phyloP scores from a whole-genome alignment of 805 yeast genomes.

The Saturnispora dispora region DNA sequence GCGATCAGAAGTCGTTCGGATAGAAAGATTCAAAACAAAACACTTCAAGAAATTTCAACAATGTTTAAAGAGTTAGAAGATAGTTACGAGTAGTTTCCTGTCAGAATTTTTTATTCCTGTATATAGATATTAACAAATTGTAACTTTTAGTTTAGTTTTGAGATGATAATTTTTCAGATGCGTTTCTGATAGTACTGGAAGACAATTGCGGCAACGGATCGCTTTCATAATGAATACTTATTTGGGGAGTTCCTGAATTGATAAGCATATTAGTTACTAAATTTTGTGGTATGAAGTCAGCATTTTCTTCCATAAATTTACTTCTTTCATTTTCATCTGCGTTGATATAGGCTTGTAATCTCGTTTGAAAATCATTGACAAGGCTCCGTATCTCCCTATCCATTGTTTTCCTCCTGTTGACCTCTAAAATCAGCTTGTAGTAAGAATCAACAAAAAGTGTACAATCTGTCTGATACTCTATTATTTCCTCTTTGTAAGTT shows the following conservation, averaged over 20 bases:
- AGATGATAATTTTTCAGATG: slow-evolving; percentile 10
- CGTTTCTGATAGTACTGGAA: slow-evolving; percentile 14
- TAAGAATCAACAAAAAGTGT: slow-evolving; percentile 43
- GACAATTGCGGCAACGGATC: slow-evolving; percentile 19
- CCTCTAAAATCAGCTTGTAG: slow-evolving; percentile 41
- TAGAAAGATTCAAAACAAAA: slow-evolving; percentile 36
- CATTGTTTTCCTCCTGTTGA: slow-evolving; percentile 38
- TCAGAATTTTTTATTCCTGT: neutral
- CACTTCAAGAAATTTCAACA: slow-evolving; percentile 41
- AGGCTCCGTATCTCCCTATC: slow-evolving; percentile 33
- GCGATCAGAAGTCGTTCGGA: slow-evolving; percentile 55
- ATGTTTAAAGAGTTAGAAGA: slow-evolving; percentile 50
- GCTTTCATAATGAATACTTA: slow-evolving; percentile 16
- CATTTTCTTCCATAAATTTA: slow-evolving; percentile 38
- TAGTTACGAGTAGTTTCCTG: slow-evolving; percentile 28
- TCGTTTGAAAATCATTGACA: slow-evolving; percentile 33
- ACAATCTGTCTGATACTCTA: slow-evolving; percentile 35
- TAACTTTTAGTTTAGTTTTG: neutral
- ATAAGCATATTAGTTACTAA: slow-evolving; percentile 20
- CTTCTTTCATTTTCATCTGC: slow-evolving; percentile 38
- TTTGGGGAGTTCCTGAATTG: slow-evolving; percentile 17
- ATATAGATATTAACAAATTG: slow-evolving; percentile 3
- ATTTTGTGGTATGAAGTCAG: slow-evolving; percentile 45
- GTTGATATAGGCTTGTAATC: slow-evolving; percentile 30
- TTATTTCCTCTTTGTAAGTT: slow-evolving; percentile 13